These are phyloP conservation scores for Mollisiaceae sp. DNA, from an alignment of 2,329 filamentous ascomycete species.

Conservation along the genomic window DNA sequence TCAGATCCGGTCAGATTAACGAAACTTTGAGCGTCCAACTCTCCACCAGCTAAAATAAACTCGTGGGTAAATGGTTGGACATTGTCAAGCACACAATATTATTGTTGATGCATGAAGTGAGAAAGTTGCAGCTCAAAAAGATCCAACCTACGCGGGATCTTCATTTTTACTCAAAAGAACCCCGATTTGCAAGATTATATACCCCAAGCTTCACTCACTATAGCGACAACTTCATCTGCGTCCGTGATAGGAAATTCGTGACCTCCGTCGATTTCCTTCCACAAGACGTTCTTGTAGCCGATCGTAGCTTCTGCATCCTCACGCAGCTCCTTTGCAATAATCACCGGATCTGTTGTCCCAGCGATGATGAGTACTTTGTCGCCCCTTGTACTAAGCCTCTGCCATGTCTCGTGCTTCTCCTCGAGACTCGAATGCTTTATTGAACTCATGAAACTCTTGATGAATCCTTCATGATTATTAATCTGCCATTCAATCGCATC, in stretches of 20 bases:
- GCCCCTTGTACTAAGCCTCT: conserved; percentile 51
- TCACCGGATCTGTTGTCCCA: conserved; percentile 54
- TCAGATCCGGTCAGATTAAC: neutral
- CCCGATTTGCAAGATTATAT: neutral
- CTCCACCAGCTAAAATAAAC: too few species aligned
- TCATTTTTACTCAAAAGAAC: neutral
- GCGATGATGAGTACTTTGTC: conserved; percentile 57
- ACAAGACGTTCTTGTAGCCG: conserved; percentile 51
- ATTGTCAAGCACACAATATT: too few species aligned
- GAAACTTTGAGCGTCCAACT: too few species aligned
- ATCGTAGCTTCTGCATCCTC: conserved; percentile 32
- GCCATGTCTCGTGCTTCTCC: conserved; percentile 58
- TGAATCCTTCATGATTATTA: conserved; percentile 59
- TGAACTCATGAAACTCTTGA: conserved; percentile 64
- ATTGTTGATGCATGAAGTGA: too few species aligned
- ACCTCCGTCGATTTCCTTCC: conserved; percentile 57
- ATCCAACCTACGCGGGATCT: too few species aligned
- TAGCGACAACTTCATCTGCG: conserved; percentile 49
- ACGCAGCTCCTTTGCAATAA: conserved; percentile 51
- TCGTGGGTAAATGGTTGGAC: too few species aligned
- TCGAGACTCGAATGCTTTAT: conserved; percentile 60
- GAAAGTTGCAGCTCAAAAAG: too few species aligned
- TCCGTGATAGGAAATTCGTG: conserved; percentile 70
- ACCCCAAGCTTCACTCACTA: conserved; percentile 50
- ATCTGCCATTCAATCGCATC: conserved; percentile 61